Evolutionary conservation across 2,329 filamentous ascomycete genomes (phyloP), one percentile per base, ranked within the genome.

Genomic region (Chrysosporium queenslandicum): DNA sequence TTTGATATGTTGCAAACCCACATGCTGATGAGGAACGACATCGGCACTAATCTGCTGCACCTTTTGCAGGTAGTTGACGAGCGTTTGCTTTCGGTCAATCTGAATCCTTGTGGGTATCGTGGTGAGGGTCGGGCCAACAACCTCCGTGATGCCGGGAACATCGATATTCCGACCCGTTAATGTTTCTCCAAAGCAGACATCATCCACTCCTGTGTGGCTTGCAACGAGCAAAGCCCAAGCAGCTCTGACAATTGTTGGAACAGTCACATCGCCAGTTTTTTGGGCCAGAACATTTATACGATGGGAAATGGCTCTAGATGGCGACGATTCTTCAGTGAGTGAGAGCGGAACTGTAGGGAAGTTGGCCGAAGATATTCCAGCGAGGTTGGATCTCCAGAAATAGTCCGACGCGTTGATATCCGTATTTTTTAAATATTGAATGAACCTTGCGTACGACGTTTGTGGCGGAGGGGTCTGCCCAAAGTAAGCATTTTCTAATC

Each of bases 21-120:
- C 72, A 61, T 85, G 79, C 64, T 84, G 78, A 59, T 81, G 75
- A 0, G 78, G 75, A 2, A 82, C 80, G 46, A 77, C 71, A 7
- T 71, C 66, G 0, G 77, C 68, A 0, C 73, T 75, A 48, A 74
- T 71, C 27, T 75, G 66, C 36, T 82, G 79, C 3, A 83, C 70
- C 2, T 68, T 63, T 45, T 75, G 70, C 3, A 83, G 65, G 55
- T 75, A 82, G 39, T 77, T 71, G 0, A 64, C 60, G 1, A 68
- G 63, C 27, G 65, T 66, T 37, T 66, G 60, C 52, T 58, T 30
- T 4, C 63, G 55, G 43, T 68, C 53, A 3, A 70, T 55, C 30
- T 59, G 59, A 9, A 71, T 52, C 4, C 69, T 61, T 4, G 68
- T 61, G 2, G 71, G 71, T 3, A 71, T 65, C 2, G 69, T 71